These are phyloP conservation scores for Lecanicillium sp. DNA, from an alignment of 2,329 filamentous ascomycete genomes.

Conservation along the genomic window DNA sequence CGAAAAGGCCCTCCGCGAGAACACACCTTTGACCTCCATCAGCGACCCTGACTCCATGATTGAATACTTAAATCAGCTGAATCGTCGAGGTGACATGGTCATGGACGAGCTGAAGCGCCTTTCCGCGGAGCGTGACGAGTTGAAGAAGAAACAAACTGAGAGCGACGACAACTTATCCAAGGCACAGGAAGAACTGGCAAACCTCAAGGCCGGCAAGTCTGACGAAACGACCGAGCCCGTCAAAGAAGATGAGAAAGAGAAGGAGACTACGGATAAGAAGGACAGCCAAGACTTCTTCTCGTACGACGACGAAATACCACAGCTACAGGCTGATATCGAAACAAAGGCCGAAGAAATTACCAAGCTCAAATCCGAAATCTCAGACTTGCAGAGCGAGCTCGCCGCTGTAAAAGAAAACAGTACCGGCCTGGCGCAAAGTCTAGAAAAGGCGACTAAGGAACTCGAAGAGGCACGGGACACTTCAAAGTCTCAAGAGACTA, in stretches of 20 bases:
- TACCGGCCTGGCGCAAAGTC: constrained; percentile 53
- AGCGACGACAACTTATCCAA: constrained; percentile 54
- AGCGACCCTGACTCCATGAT: constrained; percentile 73
- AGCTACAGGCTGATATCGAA: constrained; percentile 66
- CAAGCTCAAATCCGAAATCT: constrained; percentile 60
- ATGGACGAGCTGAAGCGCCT: constrained; percentile 88
- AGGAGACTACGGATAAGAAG: constrained; percentile 8
- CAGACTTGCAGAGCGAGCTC: constrained; percentile 61
- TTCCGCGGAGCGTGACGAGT: constrained; percentile 68
- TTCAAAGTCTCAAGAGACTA: constrained; percentile 29
- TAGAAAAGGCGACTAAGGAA: constrained; percentile 61
- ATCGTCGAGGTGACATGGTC: constrained; percentile 81
- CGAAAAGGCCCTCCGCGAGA: constrained; percentile 81
- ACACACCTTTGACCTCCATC: constrained; percentile 86
- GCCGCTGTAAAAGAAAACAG: constrained; percentile 63
- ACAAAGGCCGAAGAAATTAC: constrained; percentile 64
- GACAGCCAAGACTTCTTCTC: constrained; percentile 75
- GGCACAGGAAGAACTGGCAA: constrained; percentile 55
- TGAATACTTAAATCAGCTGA: constrained; percentile 85
- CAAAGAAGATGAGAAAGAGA: not conserved
- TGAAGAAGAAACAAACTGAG: constrained; percentile 69
- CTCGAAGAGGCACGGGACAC: constrained; percentile 40
- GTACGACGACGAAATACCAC: constrained; percentile 78
- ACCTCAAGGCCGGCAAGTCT: constrained; percentile 42
- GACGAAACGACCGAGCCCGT: constrained; percentile 16